Percentiles rank a stretch among this genome's conserved stretches.
phyloP scores from a whole-genome alignment of 495 filamentous ascomycete species.

The Tuber calosporum region DNA sequence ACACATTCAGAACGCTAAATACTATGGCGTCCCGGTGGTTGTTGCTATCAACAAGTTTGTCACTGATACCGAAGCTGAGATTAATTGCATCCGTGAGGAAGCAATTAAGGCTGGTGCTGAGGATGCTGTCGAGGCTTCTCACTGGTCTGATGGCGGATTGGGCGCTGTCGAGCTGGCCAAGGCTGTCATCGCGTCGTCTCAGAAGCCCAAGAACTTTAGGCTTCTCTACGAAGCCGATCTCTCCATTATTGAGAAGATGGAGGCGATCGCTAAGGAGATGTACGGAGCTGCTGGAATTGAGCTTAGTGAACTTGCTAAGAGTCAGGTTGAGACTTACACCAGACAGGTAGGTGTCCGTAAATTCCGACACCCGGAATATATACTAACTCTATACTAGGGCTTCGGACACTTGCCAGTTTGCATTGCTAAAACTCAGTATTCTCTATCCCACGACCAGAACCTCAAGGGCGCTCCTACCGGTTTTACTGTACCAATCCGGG shows the following conservation, averaged over 20 bases:
- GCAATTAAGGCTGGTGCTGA: constrained; percentile 87
- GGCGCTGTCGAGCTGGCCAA: constrained; percentile 86
- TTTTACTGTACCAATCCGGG: constrained; percentile 90
- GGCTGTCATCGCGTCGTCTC: constrained; percentile 71
- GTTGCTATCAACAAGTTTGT: constrained; percentile 96
- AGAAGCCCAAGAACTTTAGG: constrained; percentile 82
- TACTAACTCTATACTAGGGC: constrained; percentile 92
- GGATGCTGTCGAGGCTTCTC: constrained; percentile 87
- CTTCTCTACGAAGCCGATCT: constrained; percentile 77
- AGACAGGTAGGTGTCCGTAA: constrained; percentile 53
- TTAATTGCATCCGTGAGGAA: constrained; percentile 79
- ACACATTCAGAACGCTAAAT: constrained; percentile 79
- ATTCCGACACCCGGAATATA: constrained; percentile 64
- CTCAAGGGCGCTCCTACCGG: constrained; percentile 95
- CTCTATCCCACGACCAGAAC: constrained; percentile 83
- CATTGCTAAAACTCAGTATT: constrained; percentile 69
- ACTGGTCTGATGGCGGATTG: constrained; percentile 93
- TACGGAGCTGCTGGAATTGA: constrained; percentile 87
- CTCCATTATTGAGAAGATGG: constrained; percentile 79
- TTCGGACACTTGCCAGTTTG: constrained; percentile 3
- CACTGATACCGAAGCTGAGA: constrained; percentile 88
- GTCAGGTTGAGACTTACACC: constrained; percentile 91
- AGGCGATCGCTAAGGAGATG: constrained; percentile 83
- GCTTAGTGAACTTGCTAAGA: constrained; percentile 87
- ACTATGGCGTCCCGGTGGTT: constrained; percentile 89